A percentile compares a stretch with the other conserved stretches of the same genome.
Conservation (phyloP, 2,329 filamentous ascomycete genomes). For the Ramichloridium luteum region DNA sequence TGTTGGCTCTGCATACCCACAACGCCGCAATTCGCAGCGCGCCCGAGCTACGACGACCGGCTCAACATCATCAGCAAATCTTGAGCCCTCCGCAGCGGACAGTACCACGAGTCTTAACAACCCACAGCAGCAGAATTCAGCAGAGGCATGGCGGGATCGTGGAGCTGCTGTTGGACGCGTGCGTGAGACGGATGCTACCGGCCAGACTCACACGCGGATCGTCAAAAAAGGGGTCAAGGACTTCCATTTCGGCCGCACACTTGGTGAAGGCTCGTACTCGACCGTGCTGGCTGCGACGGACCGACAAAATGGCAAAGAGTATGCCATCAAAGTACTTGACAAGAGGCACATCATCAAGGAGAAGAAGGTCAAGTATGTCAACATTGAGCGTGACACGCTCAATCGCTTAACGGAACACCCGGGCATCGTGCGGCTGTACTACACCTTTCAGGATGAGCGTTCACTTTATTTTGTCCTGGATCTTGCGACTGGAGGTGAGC, state of each 20-base stretch:
- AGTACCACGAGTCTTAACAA: background rate
- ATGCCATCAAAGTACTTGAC: conserved; percentile 95
- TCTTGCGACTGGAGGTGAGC: conserved; percentile 79
- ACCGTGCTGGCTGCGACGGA: conserved; percentile 89
- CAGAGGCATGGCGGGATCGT: conserved; percentile 87
- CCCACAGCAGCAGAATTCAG: conserved; percentile 43
- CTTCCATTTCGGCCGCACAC: conserved; percentile 79
- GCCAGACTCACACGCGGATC: conserved; percentile 66
- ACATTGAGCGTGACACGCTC: conserved; percentile 96
- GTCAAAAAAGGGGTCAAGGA: conserved; percentile 97
- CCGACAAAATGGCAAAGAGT: conserved; percentile 85
- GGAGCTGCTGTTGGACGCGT: conserved; percentile 77
- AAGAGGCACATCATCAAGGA: conserved; percentile 99
- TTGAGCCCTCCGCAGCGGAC: too few species aligned
- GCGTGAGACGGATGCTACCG: conserved; percentile 67
- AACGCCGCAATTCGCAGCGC: conserved; percentile 64
- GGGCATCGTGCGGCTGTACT: conserved; percentile 90
- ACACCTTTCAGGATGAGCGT: conserved; percentile 94
- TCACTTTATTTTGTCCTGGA: conserved; percentile 96
- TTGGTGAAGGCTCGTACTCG: conserved; percentile 96
- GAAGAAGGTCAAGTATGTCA: conserved; percentile 99
- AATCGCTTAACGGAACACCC: conserved; percentile 94
- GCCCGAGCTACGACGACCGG: conserved; percentile 22
- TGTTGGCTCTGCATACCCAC: conserved; percentile 37
- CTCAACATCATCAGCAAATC: conserved; percentile 11